These are phyloP conservation scores for Tricladium varicosporioides DNA, from an alignment of 2,329 filamentous ascomycete species.

Conservation along the genomic window DNA sequence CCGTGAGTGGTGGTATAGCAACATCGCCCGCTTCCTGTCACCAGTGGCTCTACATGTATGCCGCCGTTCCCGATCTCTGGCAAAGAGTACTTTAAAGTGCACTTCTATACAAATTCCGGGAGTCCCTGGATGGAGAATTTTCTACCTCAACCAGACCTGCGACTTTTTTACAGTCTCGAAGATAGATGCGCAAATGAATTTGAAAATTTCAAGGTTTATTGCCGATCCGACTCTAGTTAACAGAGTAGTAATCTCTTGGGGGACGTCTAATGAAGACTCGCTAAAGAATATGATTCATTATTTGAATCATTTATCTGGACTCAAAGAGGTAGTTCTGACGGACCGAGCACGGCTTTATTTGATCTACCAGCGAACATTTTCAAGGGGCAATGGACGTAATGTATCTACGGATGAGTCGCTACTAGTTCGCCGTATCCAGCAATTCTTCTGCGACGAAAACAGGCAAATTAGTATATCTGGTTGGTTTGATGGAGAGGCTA, in stretches of 20 bases:
- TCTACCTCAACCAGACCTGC: slow-evolving; percentile 8
- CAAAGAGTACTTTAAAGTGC: slow-evolving; percentile 5
- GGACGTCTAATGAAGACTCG: not conserved
- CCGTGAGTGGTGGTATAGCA: slow-evolving; percentile 11
- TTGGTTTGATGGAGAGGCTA: not conserved
- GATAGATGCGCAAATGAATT: slow-evolving; percentile 6
- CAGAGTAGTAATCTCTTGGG: not conserved
- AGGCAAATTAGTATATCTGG: not conserved
- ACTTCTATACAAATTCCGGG: slow-evolving; percentile 12
- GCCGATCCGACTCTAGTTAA: not conserved
- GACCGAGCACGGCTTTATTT: not conserved
- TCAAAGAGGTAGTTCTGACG: not conserved
- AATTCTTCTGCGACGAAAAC: not conserved
- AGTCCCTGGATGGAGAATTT: not conserved
- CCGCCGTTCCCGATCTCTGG: slow-evolving; percentile 6
- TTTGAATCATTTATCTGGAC: not conserved
- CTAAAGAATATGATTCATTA: not conserved
- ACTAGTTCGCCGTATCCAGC: not conserved
- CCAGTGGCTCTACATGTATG: slow-evolving; percentile 8
- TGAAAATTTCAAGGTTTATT: not conserved
- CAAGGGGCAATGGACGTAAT: not conserved
- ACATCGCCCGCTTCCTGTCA: slow-evolving; percentile 10
- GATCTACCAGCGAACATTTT: not conserved
- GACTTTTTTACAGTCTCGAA: slow-evolving; percentile 4
- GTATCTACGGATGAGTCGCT: not conserved